phyloP scores from a whole-genome alignment of 192 early-diverging fungal genomes.

The Backusella tuberculispora region DNA sequence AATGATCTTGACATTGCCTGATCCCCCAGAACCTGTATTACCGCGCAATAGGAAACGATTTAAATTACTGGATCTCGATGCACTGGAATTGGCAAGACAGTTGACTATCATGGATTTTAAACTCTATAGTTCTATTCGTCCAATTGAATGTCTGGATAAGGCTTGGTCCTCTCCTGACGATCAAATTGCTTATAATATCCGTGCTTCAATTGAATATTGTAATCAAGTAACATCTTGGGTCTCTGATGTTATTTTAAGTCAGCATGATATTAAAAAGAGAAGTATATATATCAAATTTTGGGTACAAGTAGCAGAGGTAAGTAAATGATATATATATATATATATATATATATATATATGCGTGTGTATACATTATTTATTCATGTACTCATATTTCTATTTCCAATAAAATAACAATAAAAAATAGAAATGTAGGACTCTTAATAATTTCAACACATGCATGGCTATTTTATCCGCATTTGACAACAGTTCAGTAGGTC shows the following conservation, averaged over 20 bases:
- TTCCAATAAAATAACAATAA: neutral
- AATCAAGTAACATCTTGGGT: conserved; percentile 89
- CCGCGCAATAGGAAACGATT: conserved; percentile 76
- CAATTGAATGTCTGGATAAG: conserved; percentile 85
- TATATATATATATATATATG: neutral
- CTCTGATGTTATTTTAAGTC: conserved; percentile 75
- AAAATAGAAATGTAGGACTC: conserved; percentile 58
- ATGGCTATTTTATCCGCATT: conserved; percentile 87
- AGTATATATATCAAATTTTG: conserved; percentile 77
- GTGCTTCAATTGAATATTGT: conserved; percentile 81
- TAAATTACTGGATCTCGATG: conserved; percentile 83
- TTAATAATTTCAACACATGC: conserved; percentile 94
- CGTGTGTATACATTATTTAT: no score
- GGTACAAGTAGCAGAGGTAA: conserved; percentile 75
- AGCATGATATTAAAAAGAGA: conserved; percentile 80
- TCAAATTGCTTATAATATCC: conserved; percentile 80
- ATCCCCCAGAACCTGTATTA: conserved; percentile 75
- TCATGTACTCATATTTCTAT: neutral
- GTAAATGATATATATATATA: neutral
- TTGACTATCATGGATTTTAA: conserved; percentile 87
- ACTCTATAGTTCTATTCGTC: conserved; percentile 78
- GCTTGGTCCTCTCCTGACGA: conserved; percentile 76
- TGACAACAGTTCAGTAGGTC: conserved; percentile 85
- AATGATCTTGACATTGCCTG: conserved; percentile 61
- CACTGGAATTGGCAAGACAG: conserved; percentile 91